Percentiles rank a stretch among this genome's conserved stretches.
These are phyloP conservation scores for Apophysomyces elegans DNA, from an alignment of 371 early-diverging fungal genomes.

Conservation along the genomic window DNA sequence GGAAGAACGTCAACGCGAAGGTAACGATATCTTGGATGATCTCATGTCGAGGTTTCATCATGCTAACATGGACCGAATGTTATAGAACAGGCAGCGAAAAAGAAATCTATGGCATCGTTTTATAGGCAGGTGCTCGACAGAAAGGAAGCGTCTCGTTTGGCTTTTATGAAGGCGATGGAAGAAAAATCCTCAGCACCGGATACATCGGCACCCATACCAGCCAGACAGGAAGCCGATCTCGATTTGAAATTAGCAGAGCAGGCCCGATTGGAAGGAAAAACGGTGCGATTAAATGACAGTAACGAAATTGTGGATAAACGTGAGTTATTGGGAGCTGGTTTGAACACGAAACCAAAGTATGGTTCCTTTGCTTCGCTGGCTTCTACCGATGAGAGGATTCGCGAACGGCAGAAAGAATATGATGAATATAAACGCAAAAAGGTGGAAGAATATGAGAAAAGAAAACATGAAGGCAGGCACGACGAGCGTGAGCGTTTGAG, in stretches of 20 bases:
- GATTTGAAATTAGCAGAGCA: slow-evolving; percentile 44
- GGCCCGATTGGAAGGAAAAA: slow-evolving; percentile 50
- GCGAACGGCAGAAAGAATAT: slow-evolving; percentile 48
- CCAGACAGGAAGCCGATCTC: slow-evolving; percentile 16
- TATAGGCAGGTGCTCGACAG: slow-evolving; percentile 48
- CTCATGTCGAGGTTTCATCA: background rate
- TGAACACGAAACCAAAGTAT: slow-evolving; percentile 66
- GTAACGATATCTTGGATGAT: slow-evolving; percentile 12
- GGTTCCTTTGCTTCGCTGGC: slow-evolving; percentile 38
- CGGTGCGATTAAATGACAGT: slow-evolving; percentile 70
- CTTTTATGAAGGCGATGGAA: slow-evolving; percentile 36
- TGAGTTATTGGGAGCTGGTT: slow-evolving; percentile 75
- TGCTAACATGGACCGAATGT: background rate
- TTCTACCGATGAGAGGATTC: slow-evolving; percentile 43
- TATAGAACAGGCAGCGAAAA: slow-evolving; percentile 35
- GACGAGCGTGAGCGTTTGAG: slow-evolving; percentile 46
- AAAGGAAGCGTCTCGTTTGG: slow-evolving; percentile 44
- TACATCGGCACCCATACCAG: background rate
- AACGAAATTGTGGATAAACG: slow-evolving; percentile 84
- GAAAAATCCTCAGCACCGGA: slow-evolving; percentile 16
- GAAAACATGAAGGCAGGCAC: slow-evolving; percentile 23
- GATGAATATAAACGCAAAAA: slow-evolving; percentile 59
- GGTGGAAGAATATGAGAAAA: slow-evolving; percentile 44
- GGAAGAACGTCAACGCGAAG: slow-evolving; percentile 76
- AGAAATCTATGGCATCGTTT: slow-evolving; percentile 44